A percentile compares a stretch with the other conserved stretches of the same genome.
Evolutionary conservation across 495 filamentous ascomycete genomes (phyloP).

Genomic region (Aspergillus wentii): DNA sequence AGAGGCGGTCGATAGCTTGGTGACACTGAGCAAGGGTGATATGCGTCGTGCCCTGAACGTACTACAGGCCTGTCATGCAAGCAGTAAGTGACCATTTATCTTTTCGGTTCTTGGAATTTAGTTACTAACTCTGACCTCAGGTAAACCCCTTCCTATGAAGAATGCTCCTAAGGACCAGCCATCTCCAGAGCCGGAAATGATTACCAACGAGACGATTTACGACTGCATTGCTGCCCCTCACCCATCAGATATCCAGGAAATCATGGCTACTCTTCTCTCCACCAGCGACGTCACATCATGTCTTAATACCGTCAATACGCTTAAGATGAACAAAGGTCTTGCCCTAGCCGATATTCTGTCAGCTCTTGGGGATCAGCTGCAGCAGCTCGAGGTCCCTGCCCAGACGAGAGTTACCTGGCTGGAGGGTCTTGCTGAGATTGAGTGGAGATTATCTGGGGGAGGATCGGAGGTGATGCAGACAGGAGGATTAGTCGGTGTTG

Average conservation of each 20-base stretch:
- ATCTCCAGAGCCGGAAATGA: constrained; percentile 59
- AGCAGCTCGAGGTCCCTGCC: constrained; percentile 75
- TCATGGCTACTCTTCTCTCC: constrained; percentile 73
- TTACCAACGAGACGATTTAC: constrained; percentile 90
- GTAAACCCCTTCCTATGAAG: constrained; percentile 66
- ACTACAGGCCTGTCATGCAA: constrained; percentile 92
- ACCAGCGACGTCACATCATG: constrained; percentile 84
- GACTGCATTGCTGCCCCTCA: constrained; percentile 96
- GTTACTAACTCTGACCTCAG: constrained; percentile 18
- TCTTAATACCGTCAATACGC: constrained; percentile 74
- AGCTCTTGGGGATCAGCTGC: constrained; percentile 73
- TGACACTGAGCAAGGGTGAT: constrained; percentile 86
- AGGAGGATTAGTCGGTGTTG: constrained; percentile 82
- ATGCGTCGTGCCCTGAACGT: constrained; percentile 96
- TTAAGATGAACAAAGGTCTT: constrained; percentile 83
- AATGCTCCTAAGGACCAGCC: constrained; percentile 55
- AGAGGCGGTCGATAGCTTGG: constrained; percentile 74
- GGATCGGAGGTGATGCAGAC: constrained; percentile 90
- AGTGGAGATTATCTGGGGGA: constrained; percentile 84
- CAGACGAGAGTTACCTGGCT: constrained; percentile 89
- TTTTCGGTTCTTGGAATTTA: not conserved
- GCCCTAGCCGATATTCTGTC: constrained; percentile 92
- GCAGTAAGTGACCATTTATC: constrained; percentile 61
- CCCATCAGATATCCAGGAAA: constrained; percentile 80
- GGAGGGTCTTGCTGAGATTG: constrained; percentile 85